Conservation (phyloP, 169 alveolate species). For the Babesia bovis region DNA sequence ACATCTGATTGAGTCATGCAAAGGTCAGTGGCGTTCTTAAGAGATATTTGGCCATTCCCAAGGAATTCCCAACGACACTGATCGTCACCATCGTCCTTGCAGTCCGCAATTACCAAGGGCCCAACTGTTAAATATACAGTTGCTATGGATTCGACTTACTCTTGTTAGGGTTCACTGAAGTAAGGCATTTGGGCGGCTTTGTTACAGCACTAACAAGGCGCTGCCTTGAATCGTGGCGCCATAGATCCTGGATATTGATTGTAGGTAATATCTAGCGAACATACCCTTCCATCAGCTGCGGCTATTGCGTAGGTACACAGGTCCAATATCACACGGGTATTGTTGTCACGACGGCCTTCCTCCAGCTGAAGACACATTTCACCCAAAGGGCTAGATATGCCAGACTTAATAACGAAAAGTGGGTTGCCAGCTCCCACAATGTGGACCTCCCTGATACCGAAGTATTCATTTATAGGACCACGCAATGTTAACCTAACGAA, state of each 20-base stretch:
- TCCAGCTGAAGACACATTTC: conserved; percentile 88
- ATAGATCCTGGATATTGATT: conserved; percentile 67
- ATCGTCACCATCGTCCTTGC: conserved; percentile 82
- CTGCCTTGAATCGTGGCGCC: conserved; percentile 76
- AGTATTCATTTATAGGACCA: conserved; percentile 78
- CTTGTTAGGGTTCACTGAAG: conserved; percentile 55
- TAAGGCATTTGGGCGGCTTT: conserved; percentile 60
- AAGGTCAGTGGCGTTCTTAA: conserved; percentile 73
- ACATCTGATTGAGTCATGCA: conserved; percentile 81
- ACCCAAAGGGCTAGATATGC: conserved; percentile 82
- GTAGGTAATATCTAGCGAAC: not conserved
- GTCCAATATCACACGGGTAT: conserved; percentile 77
- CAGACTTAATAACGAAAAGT: conserved; percentile 81
- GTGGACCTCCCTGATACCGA: conserved; percentile 85
- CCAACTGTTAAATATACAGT: conserved; percentile 52
- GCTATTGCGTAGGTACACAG: conserved; percentile 83
- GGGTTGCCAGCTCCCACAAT: conserved; percentile 87
- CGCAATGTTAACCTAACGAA: conserved; percentile 80
- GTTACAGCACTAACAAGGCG: conserved; percentile 70
- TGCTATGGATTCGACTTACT: conserved; percentile 6
- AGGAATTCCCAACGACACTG: conserved; percentile 81
- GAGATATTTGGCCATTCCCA: conserved; percentile 83
- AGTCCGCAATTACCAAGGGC: conserved; percentile 75
- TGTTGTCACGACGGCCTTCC: conserved; percentile 76
- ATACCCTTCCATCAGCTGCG: conserved; percentile 76